A percentile compares a stretch with the other conserved stretches of the same genome.
phyloP scores from a whole-genome alignment of 164 flowering plant species.

The Tetrastigma voinierianum region DNA sequence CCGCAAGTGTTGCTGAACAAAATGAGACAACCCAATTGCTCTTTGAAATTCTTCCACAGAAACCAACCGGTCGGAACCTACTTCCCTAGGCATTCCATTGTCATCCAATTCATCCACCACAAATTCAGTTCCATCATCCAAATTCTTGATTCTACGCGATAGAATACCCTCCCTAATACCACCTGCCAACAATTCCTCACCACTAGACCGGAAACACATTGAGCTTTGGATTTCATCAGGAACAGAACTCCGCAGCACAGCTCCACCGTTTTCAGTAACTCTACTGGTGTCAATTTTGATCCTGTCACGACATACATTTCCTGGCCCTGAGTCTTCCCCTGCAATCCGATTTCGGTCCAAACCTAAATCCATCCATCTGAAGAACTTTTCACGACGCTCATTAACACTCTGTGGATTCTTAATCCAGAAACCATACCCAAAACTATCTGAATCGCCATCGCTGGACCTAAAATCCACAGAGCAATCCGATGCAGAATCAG shows the following conservation, averaged over 20 bases:
- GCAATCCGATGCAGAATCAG: constrained; percentile 46
- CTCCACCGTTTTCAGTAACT: constrained; percentile 37
- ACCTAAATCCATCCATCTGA: constrained; percentile 53
- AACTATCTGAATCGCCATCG: constrained; percentile 10
- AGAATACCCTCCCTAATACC: constrained; percentile 22
- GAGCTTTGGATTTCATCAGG: constrained; percentile 37
- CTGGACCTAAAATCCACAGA: constrained; percentile 30
- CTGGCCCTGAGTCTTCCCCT: constrained; percentile 25
- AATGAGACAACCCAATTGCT: constrained; percentile 36
- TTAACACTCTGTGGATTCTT: constrained; percentile 44
- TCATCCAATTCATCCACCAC: constrained; percentile 26
- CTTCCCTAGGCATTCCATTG: constrained; percentile 35
- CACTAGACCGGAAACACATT: constrained; percentile 21
- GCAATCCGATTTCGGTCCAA: constrained; percentile 14
- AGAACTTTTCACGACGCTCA: constrained; percentile 60
- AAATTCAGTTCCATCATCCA: constrained; percentile 38
- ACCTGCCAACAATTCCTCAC: constrained; percentile 11
- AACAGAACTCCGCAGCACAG: constrained; percentile 40
- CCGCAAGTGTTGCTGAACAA: constrained; percentile 30
- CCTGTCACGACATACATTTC: constrained; percentile 15
- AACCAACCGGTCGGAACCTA: constrained; percentile 35
- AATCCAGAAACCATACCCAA: constrained; percentile 54
- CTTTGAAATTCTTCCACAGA: constrained; percentile 50
- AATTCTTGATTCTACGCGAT: constrained; percentile 30
- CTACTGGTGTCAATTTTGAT: constrained; percentile 21